Conservation (phyloP, 257 asterid genomes). For the Misopates orontium region DNA sequence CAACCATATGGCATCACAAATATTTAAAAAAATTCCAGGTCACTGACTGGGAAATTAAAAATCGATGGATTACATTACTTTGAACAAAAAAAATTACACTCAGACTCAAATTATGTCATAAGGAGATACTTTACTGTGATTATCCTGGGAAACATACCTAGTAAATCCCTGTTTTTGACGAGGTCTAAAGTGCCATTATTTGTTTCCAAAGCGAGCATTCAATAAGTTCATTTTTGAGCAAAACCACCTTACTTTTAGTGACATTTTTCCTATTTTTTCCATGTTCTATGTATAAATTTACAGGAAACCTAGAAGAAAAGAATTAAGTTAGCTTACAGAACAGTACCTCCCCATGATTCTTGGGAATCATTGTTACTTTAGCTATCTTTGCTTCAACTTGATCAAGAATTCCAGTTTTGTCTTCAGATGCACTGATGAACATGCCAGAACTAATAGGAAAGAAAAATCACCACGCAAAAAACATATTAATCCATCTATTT, state of each 20-base stretch:
- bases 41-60: no score
- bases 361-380: slow-evolving; percentile 73
- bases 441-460: slow-evolving; percentile 66
- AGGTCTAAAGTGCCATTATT: slow-evolving; percentile 9
- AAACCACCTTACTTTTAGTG: neutral
- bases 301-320: neutral
- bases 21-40: no score
- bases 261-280: no score
- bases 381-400: slow-evolving; percentile 80
- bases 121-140: neutral
- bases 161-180: neutral
- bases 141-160: neutral
- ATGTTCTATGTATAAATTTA: no score
- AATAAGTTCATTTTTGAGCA: neutral
- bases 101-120: slow-evolving; percentile 9
- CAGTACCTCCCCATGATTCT: slow-evolving; percentile 78
- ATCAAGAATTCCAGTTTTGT: slow-evolving; percentile 68
- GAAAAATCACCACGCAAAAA: slow-evolving; percentile 13
- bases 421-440: slow-evolving; percentile 82
- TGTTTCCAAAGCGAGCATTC: slow-evolving; percentile 1
- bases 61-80: neutral
- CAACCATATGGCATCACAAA: neutral
- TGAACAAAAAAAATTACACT: neutral
- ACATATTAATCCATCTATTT: neutral
- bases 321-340: neutral